A percentile compares a stretch with the other conserved stretches of the same genome.
These are phyloP conservation scores for Pisolithus orientalis DNA, from an alignment of 768 basidiomycete genomes.

Conservation along the genomic window DNA sequence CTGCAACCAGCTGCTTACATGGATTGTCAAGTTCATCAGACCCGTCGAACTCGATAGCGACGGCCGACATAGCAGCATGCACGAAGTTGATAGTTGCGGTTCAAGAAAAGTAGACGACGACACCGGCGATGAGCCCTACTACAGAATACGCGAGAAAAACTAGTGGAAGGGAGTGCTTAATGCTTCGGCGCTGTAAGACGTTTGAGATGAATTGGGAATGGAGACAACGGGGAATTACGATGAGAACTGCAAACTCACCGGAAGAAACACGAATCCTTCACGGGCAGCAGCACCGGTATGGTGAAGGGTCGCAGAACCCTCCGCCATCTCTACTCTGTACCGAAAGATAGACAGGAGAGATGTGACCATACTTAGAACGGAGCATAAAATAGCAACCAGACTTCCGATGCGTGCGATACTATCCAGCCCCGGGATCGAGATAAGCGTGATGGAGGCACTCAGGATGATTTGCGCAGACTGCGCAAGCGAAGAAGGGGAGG, in stretches of 20 bases:
- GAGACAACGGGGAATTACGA: not conserved
- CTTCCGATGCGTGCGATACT: constrained; percentile 55
- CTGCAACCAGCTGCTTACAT: too few species aligned
- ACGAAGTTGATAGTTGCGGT: constrained; percentile 39
- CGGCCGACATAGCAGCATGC: constrained; percentile 16
- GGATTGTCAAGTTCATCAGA: constrained; percentile 24
- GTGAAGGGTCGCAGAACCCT: constrained; percentile 34
- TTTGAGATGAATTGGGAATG: constrained; percentile 3
- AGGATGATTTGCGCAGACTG: constrained; percentile 70
- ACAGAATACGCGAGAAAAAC: constrained; percentile 71
- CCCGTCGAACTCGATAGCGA: constrained; percentile 45
- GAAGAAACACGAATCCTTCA: constrained; percentile 53
- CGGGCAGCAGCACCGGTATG: constrained; percentile 33
- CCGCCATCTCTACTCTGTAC: constrained; percentile 60
- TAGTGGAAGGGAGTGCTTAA: constrained; percentile 65
- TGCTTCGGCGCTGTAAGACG: constrained; percentile 36
- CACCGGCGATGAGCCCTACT: constrained; percentile 57
- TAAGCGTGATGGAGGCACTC: constrained; percentile 76
- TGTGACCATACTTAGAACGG: constrained; percentile 62
- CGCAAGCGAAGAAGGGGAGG: not conserved
- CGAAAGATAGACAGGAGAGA: constrained; percentile 65
- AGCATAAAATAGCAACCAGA: constrained; percentile 62
- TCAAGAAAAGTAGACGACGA: constrained; percentile 60
- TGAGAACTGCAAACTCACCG: constrained; percentile 25
- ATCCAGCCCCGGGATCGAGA: constrained; percentile 72